Evolutionary conservation across 2,329 filamentous ascomycete species (phyloP).

Genomic region (Trematosphaeria pertusa): DNA sequence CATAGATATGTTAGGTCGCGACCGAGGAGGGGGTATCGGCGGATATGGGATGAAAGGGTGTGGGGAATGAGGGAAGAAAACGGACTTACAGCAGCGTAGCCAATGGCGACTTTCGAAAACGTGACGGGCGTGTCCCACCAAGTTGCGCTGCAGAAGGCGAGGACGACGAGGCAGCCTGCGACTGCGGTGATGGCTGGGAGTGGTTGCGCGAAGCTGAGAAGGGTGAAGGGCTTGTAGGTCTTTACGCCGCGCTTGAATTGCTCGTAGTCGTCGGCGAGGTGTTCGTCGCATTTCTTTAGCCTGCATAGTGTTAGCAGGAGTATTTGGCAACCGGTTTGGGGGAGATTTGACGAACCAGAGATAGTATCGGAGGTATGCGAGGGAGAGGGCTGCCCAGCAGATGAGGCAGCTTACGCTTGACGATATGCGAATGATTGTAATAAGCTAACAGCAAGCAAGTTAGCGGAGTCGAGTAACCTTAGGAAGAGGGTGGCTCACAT

Average conservation of each 20-base stretch:
- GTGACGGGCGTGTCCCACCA: conserved; percentile 2
- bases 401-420: background rate
- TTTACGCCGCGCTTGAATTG: background rate
- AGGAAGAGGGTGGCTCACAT: background rate
- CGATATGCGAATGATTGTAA: background rate
- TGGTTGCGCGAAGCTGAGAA: conserved; percentile 1
- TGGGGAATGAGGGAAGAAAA: background rate
- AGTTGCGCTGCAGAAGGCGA: conserved; percentile 2
- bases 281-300: conserved; percentile 1
- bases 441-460: background rate
- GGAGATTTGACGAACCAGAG: background rate
- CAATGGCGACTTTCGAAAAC: conserved; percentile 1
- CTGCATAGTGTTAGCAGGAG: background rate
- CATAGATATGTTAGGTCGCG: background rate
- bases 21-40: background rate
- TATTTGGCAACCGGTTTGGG: background rate
- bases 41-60: background rate
- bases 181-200: background rate
- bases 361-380: conserved; percentile 2
- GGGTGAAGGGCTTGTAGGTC: conserved; percentile 5
- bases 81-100: background rate
- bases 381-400: background rate
- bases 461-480: too few relatives aligned
- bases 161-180: conserved; percentile 1
- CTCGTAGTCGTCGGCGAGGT: background rate